Evolutionary conservation across 108 stramenopile species (phyloP).

Genomic region (Parmales sp.): DNA sequence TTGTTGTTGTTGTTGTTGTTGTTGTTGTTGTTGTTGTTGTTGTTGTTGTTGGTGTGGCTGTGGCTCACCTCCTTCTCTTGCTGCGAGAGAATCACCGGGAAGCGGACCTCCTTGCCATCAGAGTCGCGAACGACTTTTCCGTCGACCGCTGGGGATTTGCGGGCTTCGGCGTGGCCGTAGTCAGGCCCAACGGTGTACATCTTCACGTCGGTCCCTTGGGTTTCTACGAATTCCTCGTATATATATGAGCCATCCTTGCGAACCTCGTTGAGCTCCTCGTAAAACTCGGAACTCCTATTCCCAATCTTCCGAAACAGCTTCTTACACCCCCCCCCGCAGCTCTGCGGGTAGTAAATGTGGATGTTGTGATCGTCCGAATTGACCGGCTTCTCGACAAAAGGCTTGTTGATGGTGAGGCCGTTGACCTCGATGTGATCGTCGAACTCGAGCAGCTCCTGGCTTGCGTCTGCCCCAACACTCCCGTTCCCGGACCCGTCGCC

Average conservation of each 20-base stretch:
- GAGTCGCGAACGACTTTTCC: constrained; percentile 89
- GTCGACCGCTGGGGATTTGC: constrained; percentile 92
- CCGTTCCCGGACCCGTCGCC: constrained; percentile 54
- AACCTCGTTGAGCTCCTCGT: constrained; percentile 80
- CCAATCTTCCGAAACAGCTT: constrained; percentile 92
- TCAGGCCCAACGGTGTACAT: constrained; percentile 96
- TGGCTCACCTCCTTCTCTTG: constrained; percentile 95
- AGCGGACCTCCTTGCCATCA: constrained; percentile 91
- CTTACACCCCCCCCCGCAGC: constrained; percentile 93
- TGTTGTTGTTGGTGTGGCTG: no score
- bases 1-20: no score
- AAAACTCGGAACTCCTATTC: constrained; percentile 77
- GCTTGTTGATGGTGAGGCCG: constrained; percentile 86
- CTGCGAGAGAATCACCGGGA: constrained; percentile 87
- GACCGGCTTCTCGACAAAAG: constrained; percentile 98
- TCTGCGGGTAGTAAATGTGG: constrained; percentile 88
- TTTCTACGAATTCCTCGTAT: constrained; percentile 94
- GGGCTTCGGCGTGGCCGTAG: constrained; percentile 96
- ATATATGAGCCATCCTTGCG: constrained; percentile 85
- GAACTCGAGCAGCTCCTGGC: constrained; percentile 60
- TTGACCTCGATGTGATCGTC: constrained; percentile 92
- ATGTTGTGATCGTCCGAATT: constrained; percentile 99
- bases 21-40: no score
- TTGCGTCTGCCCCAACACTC: no score
- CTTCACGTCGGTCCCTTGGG: constrained; percentile 97